Base-by-base conservation (phyloP, 257 asterid genomes). In the Solanum stenotomum region DNA sequence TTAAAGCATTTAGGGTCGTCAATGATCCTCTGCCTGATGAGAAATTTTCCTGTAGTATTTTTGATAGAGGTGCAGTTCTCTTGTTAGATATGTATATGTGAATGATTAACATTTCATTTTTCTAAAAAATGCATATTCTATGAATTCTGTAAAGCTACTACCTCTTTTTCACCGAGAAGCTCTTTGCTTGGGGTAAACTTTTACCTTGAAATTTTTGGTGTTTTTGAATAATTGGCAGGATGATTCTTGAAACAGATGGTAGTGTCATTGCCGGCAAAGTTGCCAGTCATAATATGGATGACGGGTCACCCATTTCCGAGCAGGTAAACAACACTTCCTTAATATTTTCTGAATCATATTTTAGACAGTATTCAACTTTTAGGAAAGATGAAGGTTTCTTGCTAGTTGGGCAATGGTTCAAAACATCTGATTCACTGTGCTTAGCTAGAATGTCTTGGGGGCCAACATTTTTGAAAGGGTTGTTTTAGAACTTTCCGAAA, bases 191-290 rank as follows among this genome's bases (percentile, higher is more conserved):
- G 23, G 83, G 38, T 18, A 37, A 9, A 27, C n/a, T 75, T 16
- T 75, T 75, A 75, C 31, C 31, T 75, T 10, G 0, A 23, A 23
- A 31, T 11, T 38, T 75, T 76, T n/a, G 61, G 59, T 35, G 31
- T n/a, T 87, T 52, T 56, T 70, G 38, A 85, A 85, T 74, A 40
- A 10, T 12, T 82, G 88, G 91, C 88, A 91, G 92, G 70, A 89
- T 91, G 67, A 83, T 91, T 89, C 92, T 91, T 61, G 92, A 91
- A 86, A 89, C 92, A 4, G 91, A 91, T 87, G 91, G 87, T 13
- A 77, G 70, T 38, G 91, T 87, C 35, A 87, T 89, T 33, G 91
- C 89, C 5, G 92, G 91, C 13, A 91, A 91, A 89, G 92, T 91
- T 77, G 90, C 92, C 38, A 91, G 90, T 84, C 84, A 91, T 52